Base-by-base conservation (phyloP, 2,329 filamentous ascomycete genomes). In the Nemania sp. region DNA sequence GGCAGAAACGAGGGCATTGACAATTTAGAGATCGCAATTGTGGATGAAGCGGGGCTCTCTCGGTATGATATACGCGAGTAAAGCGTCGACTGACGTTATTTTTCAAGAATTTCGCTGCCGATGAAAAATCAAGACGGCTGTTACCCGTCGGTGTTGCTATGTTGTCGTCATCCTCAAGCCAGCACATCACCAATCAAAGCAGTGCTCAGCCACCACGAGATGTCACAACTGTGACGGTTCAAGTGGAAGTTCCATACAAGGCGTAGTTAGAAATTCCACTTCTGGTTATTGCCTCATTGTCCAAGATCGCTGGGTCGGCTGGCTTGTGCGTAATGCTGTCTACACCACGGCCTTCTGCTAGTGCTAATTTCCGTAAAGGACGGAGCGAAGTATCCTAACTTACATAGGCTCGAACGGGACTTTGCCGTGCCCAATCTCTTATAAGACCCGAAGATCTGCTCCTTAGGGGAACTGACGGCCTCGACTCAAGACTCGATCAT, bases 261-360 rank as follows among this genome's bases (percentile, higher is more conserved):
- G 29, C 49, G 20, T 17, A 35, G 21, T 17, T 50, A 17, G 48
- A 50, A 57, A 43, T 60, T 57, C 57, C 61, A 57, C 49, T 53
- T 62, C 15, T 7, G 12, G 13, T 15, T 43, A 51, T 40, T 29
- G 25, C 42, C 45, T 21, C 20, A 3, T 21, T 11, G 9, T 50
- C 17, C 20, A 50, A 54, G 59, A 49, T 49, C 49, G 32, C 39
- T 25, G 17, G 32, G 17, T 6, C 5, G 6, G 20, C 34, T 35
- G 18, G 43, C 29, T 54, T 40, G 15, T 43, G 39, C 34, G 20
- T 55, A n/a, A 32, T n/a, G 47, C 39, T 47, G 12, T 25, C 43
- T 29, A 25, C 9, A 13, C 11, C 15, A 21, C n/a, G 17, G 17
- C n/a, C 2, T 20, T 17, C 32, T 4, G 15, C 11, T 10, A 25